phyloP scores from a whole-genome alignment of 2,329 filamentous ascomycete genomes.

The Neospermospora avenae region DNA sequence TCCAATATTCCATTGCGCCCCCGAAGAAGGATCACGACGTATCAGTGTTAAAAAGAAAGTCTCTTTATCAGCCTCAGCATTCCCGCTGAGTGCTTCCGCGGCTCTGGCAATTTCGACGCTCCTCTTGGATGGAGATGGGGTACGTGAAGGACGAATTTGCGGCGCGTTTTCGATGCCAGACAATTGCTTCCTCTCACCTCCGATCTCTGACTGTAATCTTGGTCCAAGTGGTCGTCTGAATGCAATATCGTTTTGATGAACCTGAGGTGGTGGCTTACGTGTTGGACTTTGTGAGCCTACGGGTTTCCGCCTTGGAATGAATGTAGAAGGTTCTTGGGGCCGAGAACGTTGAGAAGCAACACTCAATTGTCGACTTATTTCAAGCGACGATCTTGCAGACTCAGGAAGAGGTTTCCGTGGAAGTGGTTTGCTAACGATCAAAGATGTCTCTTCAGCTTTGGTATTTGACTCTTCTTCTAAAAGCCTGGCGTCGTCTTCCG shows the following conservation, averaged over 20 bases:
- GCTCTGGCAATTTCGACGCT: slow-evolving; percentile 8
- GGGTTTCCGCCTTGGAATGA: slow-evolving; percentile 16
- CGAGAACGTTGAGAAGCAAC: background rate
- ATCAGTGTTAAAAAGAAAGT: slow-evolving; percentile 51
- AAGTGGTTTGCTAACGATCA: slow-evolving; percentile 23
- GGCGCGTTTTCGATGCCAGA: slow-evolving; percentile 19
- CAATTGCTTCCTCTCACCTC: slow-evolving; percentile 19
- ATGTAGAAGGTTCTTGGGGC: background rate
- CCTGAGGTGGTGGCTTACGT: background rate
- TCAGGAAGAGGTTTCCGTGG: slow-evolving; percentile 34
- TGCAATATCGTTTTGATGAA: background rate
- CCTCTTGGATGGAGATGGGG: background rate
- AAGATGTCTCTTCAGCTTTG: slow-evolving; percentile 10
- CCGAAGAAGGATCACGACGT: slow-evolving; percentile 67
- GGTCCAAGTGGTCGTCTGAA: slow-evolving; percentile 22
- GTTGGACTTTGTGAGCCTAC: slow-evolving; percentile 9
- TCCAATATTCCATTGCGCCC: slow-evolving; percentile 73
- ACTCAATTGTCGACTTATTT: slow-evolving; percentile 6
- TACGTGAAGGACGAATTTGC: background rate
- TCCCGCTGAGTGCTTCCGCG: background rate
- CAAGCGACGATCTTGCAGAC: slow-evolving; percentile 27
- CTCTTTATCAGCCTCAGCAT: background rate
- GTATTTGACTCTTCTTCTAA: slow-evolving; percentile 29
- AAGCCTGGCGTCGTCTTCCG: slow-evolving; percentile 51
- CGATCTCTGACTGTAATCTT: slow-evolving; percentile 17